These are phyloP conservation scores for Hermanozyma aechmeae DNA, from an alignment of 805 yeast genomes.

Conservation along the genomic window DNA sequence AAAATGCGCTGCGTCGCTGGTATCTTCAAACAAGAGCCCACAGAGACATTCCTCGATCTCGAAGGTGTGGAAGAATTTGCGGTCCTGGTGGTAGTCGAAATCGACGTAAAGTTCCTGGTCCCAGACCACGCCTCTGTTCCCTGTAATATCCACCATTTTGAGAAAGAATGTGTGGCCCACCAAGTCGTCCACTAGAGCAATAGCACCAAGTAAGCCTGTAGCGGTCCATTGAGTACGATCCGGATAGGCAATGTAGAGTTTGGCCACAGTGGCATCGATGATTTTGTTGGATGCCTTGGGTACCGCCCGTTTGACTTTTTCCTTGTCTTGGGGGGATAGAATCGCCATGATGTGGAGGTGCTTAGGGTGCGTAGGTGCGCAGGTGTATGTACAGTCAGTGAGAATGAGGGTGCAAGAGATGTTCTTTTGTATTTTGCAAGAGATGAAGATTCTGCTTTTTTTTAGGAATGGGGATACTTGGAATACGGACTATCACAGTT, in stretches of 20 bases:
- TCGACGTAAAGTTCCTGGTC: slow-evolving; percentile 90
- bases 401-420: too few species aligned
- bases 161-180: slow-evolving; percentile 92
- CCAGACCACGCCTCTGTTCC: slow-evolving; percentile 86
- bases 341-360: too few species aligned
- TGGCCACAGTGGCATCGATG: slow-evolving; percentile 82
- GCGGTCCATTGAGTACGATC: slow-evolving; percentile 71
- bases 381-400: too few species aligned
- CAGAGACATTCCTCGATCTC: slow-evolving; percentile 85
- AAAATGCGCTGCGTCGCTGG: slow-evolving; percentile 80
- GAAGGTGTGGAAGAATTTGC: slow-evolving; percentile 90
- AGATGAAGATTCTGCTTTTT: too few species aligned
- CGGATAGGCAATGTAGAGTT: slow-evolving; percentile 86
- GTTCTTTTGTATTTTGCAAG: too few species aligned
- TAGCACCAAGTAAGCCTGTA: slow-evolving; percentile 86
- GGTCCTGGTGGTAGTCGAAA: slow-evolving; percentile 85
- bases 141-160: slow-evolving; percentile 77
- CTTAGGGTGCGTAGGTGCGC: too few species aligned
- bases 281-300: slow-evolving; percentile 86
- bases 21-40: slow-evolving; percentile 85
- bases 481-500: too few species aligned
- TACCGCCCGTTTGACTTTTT: slow-evolving; percentile 76
- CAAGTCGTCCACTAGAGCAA: slow-evolving; percentile 79
- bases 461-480: too few species aligned
- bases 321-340: slow-evolving; percentile 53